These are phyloP conservation scores for Trichoderma semiorbis DNA, from an alignment of 2,329 filamentous ascomycete genomes.

Conservation along the genomic window DNA sequence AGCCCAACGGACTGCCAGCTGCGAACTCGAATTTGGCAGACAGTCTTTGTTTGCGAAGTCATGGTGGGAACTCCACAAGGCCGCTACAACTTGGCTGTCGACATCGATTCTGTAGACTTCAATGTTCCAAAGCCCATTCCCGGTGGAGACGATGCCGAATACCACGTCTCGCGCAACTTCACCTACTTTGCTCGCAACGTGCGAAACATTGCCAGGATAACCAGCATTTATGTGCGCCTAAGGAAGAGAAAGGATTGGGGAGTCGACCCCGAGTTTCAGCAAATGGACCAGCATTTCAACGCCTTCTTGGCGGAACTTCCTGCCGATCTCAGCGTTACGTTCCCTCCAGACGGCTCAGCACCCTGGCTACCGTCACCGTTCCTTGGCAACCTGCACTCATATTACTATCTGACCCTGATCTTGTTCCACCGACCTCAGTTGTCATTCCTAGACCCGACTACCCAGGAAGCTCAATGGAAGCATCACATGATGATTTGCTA, in stretches of 20 bases:
- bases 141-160: constrained; percentile 71
- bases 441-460: constrained; percentile 69
- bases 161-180: constrained; percentile 77
- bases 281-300: constrained; percentile 72
- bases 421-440: constrained; percentile 86
- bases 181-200: constrained; percentile 75
- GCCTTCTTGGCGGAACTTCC: constrained; percentile 76
- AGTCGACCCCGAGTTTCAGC: constrained; percentile 76
- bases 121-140: constrained; percentile 59
- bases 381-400: constrained; percentile 82
- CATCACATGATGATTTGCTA: constrained; percentile 85
- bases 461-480: constrained; percentile 74
- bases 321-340: constrained; percentile 70
- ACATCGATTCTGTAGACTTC: constrained; percentile 73
- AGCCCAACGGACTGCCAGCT: constrained; percentile 72
- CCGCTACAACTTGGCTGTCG: constrained; percentile 73
- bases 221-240: constrained; percentile 68
- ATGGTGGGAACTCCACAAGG: constrained; percentile 95
- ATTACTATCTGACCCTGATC: constrained; percentile 81
- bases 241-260: constrained; percentile 83
- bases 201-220: constrained; percentile 74
- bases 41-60: constrained; percentile 77
- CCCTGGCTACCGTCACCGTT: constrained; percentile 87
- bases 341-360: constrained; percentile 72
- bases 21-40: constrained; percentile 87